These are phyloP conservation scores for Hanseniaspora valbyensis DNA, from an alignment of 805 yeast species.

Conservation along the genomic window DNA sequence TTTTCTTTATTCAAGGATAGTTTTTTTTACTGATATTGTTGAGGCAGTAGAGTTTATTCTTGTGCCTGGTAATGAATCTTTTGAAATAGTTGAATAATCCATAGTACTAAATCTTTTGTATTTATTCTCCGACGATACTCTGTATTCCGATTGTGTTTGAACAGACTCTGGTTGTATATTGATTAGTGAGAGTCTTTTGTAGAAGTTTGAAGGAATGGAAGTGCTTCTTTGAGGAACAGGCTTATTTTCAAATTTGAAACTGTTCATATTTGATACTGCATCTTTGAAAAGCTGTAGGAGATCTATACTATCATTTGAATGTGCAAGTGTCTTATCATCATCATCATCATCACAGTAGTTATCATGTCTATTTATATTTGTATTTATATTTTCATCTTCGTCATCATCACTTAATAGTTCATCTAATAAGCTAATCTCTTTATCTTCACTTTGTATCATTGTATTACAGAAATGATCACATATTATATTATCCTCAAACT, in stretches of 20 bases:
- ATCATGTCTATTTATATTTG: background rate
- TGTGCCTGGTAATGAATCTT: background rate
- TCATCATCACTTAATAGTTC: slow-evolving; percentile 6
- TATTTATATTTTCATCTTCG: background rate
- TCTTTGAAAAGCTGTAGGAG: slow-evolving; percentile 9
- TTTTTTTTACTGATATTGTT: slow-evolving; percentile 4
- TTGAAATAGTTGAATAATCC: background rate
- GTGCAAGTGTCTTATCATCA: background rate
- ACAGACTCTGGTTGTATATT: background rate
- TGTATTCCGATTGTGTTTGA: background rate
- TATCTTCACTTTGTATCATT: background rate
- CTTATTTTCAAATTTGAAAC: background rate
- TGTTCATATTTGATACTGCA: slow-evolving; percentile 11
- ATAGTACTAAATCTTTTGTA: slow-evolving; percentile 11
- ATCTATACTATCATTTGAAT: background rate
- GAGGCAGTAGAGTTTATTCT: slow-evolving; percentile 1
- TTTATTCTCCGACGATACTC: slow-evolving; percentile 8
- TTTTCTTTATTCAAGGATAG: background rate
- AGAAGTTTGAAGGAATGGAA: slow-evolving; percentile 2
- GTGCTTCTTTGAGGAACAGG: background rate
- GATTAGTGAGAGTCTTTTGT: slow-evolving; percentile 7
- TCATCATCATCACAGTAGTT: background rate
- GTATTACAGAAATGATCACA: slow-evolving; percentile 4
- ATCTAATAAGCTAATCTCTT: background rate
- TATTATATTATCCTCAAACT: background rate